Evolutionary conservation across 208 protist species (phyloP), one percentile per base, ranked within the genome.

Genomic region (Vickermania ingenoplastis): DNA sequence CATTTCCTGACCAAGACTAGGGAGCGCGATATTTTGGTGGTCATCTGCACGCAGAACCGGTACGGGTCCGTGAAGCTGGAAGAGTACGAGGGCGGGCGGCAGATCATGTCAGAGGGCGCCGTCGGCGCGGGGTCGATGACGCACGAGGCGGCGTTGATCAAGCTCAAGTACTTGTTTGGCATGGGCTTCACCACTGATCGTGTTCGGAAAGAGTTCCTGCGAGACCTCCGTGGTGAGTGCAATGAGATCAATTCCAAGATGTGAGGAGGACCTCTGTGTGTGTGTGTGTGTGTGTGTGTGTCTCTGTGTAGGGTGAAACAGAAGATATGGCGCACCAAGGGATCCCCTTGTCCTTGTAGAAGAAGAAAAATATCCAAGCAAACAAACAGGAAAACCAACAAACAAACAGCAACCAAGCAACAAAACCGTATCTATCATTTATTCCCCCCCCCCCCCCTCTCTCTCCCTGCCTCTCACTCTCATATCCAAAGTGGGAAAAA

Each of bases 71-170:
- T 92, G 0, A 55, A 82, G 14, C 69, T 91, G 22, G 63, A 49
- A n/a, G 49, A 74, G 61, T 98, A 98, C 67, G 86, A 77, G 63
- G 72, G 63, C 13, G 84, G 81, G 1, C 68, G 76, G 3, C 72
- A 81, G 57, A 57, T 94, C 7, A 60, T 80, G 52, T 75, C 85
- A 36, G 63, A 61, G 21, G 82, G 91, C 0, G 82, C 86, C 2
- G 69, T 96, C 25, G 65, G 73, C 41, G 91, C 80, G 5, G 65
- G 61, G n/a, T 87, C 96, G 63, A 96, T 98, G 91, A 98, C 95
- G 7, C 62, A 80, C 26, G 91, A 97, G 54, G 74, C 92, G n/a
- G 75, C 86, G 5, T 61, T 96, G 27, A 78, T 89, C 27, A 97
- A 98, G 71, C 66, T 98, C 22, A 94, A 88, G 66, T 91, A 91